phyloP scores from a whole-genome alignment of 352 stramenopile genomes.

The Elongisporangium prolatum region DNA sequence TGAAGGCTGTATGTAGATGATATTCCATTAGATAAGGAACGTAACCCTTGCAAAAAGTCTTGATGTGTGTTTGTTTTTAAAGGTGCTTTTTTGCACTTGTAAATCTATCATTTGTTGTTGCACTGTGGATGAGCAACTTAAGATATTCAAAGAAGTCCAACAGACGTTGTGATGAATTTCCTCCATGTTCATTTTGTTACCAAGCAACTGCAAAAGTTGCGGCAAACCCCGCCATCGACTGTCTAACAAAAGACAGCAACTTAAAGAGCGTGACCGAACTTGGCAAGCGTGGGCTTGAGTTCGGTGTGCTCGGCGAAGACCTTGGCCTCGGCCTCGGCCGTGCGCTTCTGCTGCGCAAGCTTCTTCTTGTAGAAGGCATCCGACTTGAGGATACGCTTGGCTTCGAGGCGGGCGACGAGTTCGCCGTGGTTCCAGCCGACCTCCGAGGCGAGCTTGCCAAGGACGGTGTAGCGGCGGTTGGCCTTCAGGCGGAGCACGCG shows the following conservation, averaged over 20 bases:
- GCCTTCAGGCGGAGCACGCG: conserved; percentile 93
- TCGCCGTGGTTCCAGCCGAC: conserved; percentile 98
- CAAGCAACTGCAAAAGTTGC: conserved; percentile 12
- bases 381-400: conserved; percentile 91
- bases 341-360: conserved; percentile 88
- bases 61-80: too few species aligned
- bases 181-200: conserved; percentile 18
- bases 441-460: conserved; percentile 93
- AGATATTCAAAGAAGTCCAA: too few species aligned
- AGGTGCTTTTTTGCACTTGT: too few species aligned
- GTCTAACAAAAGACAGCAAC: conserved; percentile 4
- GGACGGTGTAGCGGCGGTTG: conserved; percentile 92
- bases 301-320: conserved; percentile 81
- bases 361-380: conserved; percentile 99
- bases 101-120: too few species aligned
- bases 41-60: too few species aligned
- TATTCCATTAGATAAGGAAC: background rate
- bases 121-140: too few species aligned
- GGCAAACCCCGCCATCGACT: background rate
- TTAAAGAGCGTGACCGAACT: conserved; percentile 79
- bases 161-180: conserved; percentile 4
- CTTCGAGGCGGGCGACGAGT: conserved; percentile 93
- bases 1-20: conserved; percentile 49
- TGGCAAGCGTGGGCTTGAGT: conserved; percentile 82
- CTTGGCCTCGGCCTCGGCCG: conserved; percentile 85